Percentiles rank a stretch among this genome's conserved stretches.
phyloP scores from a whole-genome alignment of 2,329 filamentous ascomycete genomes.

The Drechslerella coelobrocha region DNA sequence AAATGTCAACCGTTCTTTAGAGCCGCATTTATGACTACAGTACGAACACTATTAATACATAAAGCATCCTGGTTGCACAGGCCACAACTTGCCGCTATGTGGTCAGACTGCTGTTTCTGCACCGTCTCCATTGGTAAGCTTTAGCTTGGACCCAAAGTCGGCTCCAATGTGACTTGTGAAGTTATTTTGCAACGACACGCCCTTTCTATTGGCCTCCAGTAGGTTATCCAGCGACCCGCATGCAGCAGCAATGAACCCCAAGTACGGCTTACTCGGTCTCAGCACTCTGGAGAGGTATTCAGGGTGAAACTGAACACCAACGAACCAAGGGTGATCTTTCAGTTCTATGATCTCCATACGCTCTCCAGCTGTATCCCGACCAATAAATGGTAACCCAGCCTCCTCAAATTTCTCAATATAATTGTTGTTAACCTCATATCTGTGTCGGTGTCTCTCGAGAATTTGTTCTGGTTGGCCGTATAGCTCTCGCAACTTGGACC shows the following conservation, averaged over 20 bases:
- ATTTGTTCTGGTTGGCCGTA: constrained; percentile 69
- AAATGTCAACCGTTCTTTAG: too few species aligned
- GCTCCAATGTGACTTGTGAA: constrained; percentile 38
- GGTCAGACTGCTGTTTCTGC: not conserved
- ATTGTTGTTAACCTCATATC: constrained; percentile 87
- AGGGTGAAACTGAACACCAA: constrained; percentile 86
- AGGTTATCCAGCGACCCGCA: constrained; percentile 68
- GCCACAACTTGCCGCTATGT: too few species aligned
- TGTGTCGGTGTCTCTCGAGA: constrained; percentile 81
- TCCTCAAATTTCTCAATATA: constrained; percentile 73
- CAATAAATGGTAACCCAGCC: constrained; percentile 75
- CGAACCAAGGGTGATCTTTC: constrained; percentile 82
- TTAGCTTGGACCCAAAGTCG: constrained; percentile 36
- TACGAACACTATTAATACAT: constrained; percentile 9
- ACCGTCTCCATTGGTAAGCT: constrained; percentile 30
- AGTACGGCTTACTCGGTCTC: constrained; percentile 74
- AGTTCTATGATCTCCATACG: constrained; percentile 86
- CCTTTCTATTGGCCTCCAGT: constrained; percentile 32
- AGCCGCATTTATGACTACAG: too few species aligned
- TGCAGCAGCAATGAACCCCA: constrained; percentile 83
- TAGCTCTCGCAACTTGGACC: constrained; percentile 76
- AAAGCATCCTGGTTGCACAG: not conserved
- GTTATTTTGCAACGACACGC: constrained; percentile 34
- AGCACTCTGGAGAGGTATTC: constrained; percentile 82
- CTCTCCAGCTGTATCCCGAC: constrained; percentile 77